Conservation (phyloP, 1,284 basidiomycete genomes). For the Paramarasmius palmivorus region DNA sequence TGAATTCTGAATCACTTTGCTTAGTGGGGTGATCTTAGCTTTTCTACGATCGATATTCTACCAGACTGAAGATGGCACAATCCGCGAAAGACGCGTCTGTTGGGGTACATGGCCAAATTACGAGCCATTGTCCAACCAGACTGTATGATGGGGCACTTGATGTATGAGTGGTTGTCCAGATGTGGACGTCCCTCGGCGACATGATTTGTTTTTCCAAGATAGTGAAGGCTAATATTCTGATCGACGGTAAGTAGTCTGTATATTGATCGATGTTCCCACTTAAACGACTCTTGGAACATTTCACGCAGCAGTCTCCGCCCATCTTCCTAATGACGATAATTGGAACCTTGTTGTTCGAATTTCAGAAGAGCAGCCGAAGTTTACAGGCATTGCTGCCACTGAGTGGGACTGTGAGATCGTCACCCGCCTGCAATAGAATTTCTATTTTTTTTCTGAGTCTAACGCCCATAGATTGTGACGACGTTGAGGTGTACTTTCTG, state of each 20-base stretch:
- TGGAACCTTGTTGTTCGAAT: background rate
- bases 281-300: background rate
- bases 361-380: background rate
- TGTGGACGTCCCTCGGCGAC: background rate
- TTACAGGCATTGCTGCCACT: background rate
- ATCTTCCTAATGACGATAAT: background rate
- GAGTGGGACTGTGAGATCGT: background rate
- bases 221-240: background rate
- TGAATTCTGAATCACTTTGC: no score
- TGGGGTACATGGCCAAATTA: background rate
- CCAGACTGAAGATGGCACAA: background rate
- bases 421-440: background rate
- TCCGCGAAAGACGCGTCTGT: background rate
- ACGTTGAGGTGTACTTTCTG: background rate
- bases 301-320: background rate
- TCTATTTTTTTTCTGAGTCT: background rate
- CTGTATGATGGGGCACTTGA: background rate
- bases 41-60: background rate
- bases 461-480: background rate
- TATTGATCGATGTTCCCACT: no score
- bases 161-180: background rate
- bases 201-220: background rate
- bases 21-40: no score
- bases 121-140: background rate
- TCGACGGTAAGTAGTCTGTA: background rate